These are phyloP conservation scores for Fusarium napiforme DNA, from an alignment of 2,329 filamentous ascomycete species.

Conservation along the genomic window DNA sequence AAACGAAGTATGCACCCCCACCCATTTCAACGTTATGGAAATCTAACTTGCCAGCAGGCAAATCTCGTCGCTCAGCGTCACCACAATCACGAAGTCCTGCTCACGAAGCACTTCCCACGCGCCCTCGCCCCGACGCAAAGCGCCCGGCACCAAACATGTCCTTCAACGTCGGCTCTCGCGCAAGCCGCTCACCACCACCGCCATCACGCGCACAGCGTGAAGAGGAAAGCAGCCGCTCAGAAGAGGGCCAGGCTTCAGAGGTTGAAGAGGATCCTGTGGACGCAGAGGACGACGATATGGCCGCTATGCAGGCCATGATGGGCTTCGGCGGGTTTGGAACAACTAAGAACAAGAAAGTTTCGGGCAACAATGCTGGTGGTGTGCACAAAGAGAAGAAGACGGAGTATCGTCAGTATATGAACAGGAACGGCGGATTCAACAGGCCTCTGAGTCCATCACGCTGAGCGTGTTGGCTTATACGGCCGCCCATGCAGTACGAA, in stretches of 20 bases:
- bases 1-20: slow-evolving; percentile 37
- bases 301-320: slow-evolving; percentile 85
- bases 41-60: slow-evolving; percentile 33
- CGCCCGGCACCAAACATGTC: slow-evolving; percentile 46
- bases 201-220: slow-evolving; percentile 10
- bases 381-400: slow-evolving; percentile 94
- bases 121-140: slow-evolving; percentile 44
- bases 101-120: slow-evolving; percentile 49
- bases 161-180: slow-evolving; percentile 48
- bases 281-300: slow-evolving; percentile 71
- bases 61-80: slow-evolving; percentile 53
- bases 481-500: background rate
- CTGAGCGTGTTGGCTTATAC: slow-evolving; percentile 34
- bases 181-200: slow-evolving; percentile 38
- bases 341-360: slow-evolving; percentile 89
- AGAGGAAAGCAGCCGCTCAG: slow-evolving; percentile 33
- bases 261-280: slow-evolving; percentile 41
- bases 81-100: slow-evolving; percentile 44
- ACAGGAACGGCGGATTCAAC: slow-evolving; percentile 84
- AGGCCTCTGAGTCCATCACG: slow-evolving; percentile 73
- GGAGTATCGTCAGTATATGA: slow-evolving; percentile 98
- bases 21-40: background rate
- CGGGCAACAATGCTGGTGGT: slow-evolving; percentile 84
- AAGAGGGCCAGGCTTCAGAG: slow-evolving; percentile 19
- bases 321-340: slow-evolving; percentile 87